These are phyloP conservation scores for Puccinia brachypodii DNA, from an alignment of 1,284 basidiomycete genomes.

Conservation along the genomic window DNA sequence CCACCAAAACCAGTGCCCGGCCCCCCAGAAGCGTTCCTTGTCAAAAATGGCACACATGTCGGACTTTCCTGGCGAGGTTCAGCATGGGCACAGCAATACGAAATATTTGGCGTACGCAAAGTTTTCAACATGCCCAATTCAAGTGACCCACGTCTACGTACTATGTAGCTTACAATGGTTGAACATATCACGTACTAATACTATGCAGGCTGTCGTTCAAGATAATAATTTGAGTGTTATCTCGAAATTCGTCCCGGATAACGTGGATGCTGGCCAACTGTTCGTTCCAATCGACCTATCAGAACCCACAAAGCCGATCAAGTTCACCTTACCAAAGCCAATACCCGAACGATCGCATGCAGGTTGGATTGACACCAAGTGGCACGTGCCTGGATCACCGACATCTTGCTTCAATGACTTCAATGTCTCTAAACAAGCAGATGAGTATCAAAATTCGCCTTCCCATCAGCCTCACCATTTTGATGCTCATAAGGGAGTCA, in stretches of 20 bases:
- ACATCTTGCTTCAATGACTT: neutral
- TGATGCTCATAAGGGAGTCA: no score
- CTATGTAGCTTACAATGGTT: neutral
- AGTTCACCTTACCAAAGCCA: neutral
- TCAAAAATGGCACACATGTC: conserved; percentile 29
- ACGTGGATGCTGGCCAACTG: conserved; percentile 20
- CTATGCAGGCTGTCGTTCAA: conserved; percentile 15
- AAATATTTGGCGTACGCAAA: conserved; percentile 41
- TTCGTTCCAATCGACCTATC: conserved; percentile 27
- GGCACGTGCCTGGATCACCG: conserved; percentile 11
- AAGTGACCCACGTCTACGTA: neutral
- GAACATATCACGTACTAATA: no score
- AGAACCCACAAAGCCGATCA: conserved; percentile 7
- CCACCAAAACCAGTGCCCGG: conserved; percentile 21
- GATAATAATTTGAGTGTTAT: no score
- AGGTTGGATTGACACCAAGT: conserved; percentile 32
- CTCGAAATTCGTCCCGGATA: conserved; percentile 20
- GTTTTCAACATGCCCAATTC: neutral
- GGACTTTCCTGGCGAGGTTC: conserved; percentile 42
- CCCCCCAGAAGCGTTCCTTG: conserved; percentile 12
- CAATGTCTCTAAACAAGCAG: neutral
- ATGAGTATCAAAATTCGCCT: neutral
- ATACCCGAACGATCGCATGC: neutral
- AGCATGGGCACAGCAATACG: conserved; percentile 28
- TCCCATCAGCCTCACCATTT: neutral